These are phyloP conservation scores for Quercus berberidifolia DNA, from an alignment of 306 rosid species.

Conservation along the genomic window DNA sequence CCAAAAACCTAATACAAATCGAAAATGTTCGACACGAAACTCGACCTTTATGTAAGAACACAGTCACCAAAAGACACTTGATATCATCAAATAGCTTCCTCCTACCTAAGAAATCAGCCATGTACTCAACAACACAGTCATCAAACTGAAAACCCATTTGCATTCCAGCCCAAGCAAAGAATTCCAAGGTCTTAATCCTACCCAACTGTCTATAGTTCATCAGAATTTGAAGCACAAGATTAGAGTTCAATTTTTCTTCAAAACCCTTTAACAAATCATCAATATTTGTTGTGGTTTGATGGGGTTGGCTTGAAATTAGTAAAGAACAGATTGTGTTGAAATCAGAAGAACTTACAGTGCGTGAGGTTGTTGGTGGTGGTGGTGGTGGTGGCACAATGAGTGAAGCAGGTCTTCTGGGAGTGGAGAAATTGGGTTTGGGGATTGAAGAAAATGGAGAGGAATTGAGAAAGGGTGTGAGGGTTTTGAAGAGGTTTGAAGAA, in stretches of 20 bases:
- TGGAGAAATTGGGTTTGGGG: conserved; percentile 14
- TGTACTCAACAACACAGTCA: conserved; percentile 57
- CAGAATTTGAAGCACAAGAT: conserved; percentile 50
- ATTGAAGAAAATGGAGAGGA: conserved; percentile 28
- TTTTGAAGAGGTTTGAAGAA: conserved; percentile 10
- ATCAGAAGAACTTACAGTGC: conserved; percentile 12
- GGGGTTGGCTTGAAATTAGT: conserved; percentile 27
- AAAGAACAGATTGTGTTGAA: conserved; percentile 35
- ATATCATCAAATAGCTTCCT: conserved; percentile 77
- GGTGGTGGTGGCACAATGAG: conserved; percentile 19
- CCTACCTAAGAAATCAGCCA: conserved; percentile 72
- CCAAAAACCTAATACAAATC: conserved; percentile 64
- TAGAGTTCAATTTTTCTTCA: conserved; percentile 34
- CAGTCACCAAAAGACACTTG: conserved; percentile 54
- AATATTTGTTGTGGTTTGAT: conserved; percentile 19
- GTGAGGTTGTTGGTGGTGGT: background rate
- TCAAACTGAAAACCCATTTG: conserved; percentile 55
- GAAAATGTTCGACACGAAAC: conserved; percentile 53
- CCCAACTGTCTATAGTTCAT: conserved; percentile 59
- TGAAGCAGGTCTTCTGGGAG: conserved; percentile 21
- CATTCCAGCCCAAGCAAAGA: conserved; percentile 66
- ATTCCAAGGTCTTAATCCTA: conserved; percentile 52
- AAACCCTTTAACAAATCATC: conserved; percentile 30
- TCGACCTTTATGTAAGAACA: conserved; percentile 38
- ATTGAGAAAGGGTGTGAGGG: background rate